A percentile compares a stretch with the other conserved stretches of the same genome.
These are phyloP conservation scores for Hericium rajendrae DNA, from an alignment of 768 basidiomycete species.

Conservation along the genomic window DNA sequence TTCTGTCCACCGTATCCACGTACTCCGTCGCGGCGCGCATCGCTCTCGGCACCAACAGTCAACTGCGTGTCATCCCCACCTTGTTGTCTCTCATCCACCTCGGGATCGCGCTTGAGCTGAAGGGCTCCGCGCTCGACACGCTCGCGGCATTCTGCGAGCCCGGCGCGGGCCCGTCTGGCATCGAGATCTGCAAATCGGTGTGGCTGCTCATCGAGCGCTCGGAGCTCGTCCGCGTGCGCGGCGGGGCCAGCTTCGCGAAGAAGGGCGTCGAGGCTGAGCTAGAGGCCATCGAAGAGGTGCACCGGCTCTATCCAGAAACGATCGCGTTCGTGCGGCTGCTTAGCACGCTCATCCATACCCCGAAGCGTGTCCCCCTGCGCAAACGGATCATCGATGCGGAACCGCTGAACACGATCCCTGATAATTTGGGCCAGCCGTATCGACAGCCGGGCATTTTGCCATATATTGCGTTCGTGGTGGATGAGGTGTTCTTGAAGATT, in stretches of 20 bases:
- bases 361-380: slow-evolving; percentile 57
- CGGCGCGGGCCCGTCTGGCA: slow-evolving; percentile 61
- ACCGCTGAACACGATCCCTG: slow-evolving; percentile 66
- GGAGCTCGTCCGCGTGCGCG: slow-evolving; percentile 74
- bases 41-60: slow-evolving; percentile 64
- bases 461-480: slow-evolving; percentile 79
- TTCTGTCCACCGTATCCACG: slow-evolving; percentile 66
- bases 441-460: slow-evolving; percentile 74
- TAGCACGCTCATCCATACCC: slow-evolving; percentile 73
- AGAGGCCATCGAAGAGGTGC: slow-evolving; percentile 75
- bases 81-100: slow-evolving; percentile 71
- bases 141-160: slow-evolving; percentile 77
- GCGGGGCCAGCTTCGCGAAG: slow-evolving; percentile 38
- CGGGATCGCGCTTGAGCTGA: slow-evolving; percentile 81
- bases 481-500: slow-evolving; percentile 79
- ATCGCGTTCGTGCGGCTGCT: slow-evolving; percentile 82
- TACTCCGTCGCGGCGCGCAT: slow-evolving; percentile 71
- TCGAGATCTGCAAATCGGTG: slow-evolving; percentile 73
- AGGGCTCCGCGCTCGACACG: slow-evolving; percentile 75
- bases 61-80: slow-evolving; percentile 75
- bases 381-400: slow-evolving; percentile 51
- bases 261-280: slow-evolving; percentile 83
- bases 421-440: slow-evolving; percentile 71
- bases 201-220: slow-evolving; percentile 80
- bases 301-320: slow-evolving; percentile 78